Conservation (phyloP, 257 asterid genomes). For the Forsythia suspensa region DNA sequence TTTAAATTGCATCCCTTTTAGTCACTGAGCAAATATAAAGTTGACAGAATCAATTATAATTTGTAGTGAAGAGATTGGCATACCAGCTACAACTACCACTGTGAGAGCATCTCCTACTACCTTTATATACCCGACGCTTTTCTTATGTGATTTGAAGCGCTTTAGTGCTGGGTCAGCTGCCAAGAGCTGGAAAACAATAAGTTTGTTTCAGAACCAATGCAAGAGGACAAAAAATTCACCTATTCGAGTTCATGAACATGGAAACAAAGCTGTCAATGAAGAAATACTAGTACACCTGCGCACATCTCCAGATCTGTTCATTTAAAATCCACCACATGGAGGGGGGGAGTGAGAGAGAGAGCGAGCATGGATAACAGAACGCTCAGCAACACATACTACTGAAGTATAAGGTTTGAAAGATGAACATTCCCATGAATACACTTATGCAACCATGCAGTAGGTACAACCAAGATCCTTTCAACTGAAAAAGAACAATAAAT, state of each 20-base stretch:
- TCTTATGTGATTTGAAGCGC: slow-evolving; percentile 70
- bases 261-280: not conserved
- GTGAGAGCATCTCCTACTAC: slow-evolving; percentile 69
- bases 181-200: slow-evolving; percentile 61
- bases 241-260: not conserved
- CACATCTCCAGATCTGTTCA: not conserved
- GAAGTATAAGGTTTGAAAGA: not conserved
- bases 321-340: not conserved
- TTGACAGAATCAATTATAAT: not conserved
- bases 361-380: not conserved
- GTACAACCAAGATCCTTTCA: not conserved
- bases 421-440: not conserved
- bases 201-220: not conserved
- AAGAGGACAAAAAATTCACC: slow-evolving; percentile 5
- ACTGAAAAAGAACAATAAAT: not conserved
- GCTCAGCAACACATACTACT: no score
- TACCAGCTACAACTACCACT: slow-evolving; percentile 73
- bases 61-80: slow-evolving; percentile 15
- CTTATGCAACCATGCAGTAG: not conserved
- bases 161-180: slow-evolving; percentile 63
- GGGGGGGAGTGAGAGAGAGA: not conserved
- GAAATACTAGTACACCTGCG: no score
- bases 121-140: slow-evolving; percentile 56
- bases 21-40: not conserved
- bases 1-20: not conserved